Evolutionary conservation across 768 basidiomycete species (phyloP).

Genomic region (Lyophyllum semitale): DNA sequence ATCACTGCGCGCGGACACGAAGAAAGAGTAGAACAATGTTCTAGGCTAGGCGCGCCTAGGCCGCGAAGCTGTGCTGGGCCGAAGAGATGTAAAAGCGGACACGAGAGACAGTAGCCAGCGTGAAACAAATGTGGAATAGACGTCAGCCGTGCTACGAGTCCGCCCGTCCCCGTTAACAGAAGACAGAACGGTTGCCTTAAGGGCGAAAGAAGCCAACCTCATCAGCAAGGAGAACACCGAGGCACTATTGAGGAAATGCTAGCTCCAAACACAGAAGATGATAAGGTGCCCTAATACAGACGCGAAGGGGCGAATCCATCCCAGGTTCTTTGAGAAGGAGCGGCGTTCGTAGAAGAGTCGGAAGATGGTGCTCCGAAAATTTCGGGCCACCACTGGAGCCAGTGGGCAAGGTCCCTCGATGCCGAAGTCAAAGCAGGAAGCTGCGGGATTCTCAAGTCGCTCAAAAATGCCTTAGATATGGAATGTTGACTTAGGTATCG

Average conservation of each 20-base stretch:
- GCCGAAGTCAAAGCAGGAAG: background rate
- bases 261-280: background rate
- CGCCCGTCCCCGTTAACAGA: background rate
- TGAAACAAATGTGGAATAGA: background rate
- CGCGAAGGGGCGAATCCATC: slow-evolving; percentile 1
- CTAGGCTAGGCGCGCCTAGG: background rate
- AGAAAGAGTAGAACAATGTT: background rate
- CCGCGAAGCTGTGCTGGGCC: background rate
- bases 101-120: background rate
- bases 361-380: background rate
- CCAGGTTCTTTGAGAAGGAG: background rate
- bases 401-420: background rate
- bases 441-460: background rate
- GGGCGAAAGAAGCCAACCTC: background rate
- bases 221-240: background rate
- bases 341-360: background rate
- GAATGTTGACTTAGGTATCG: background rate
- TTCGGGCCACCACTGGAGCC: background rate
- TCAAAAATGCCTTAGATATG: background rate
- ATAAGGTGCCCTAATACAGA: background rate
- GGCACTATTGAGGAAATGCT: background rate
- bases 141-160: background rate
- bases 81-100: background rate
- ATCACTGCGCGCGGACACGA: background rate
- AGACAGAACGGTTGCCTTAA: background rate